Conservation (phyloP, 1,284 basidiomycete genomes). For the Ceratobasidium papillatum region DNA sequence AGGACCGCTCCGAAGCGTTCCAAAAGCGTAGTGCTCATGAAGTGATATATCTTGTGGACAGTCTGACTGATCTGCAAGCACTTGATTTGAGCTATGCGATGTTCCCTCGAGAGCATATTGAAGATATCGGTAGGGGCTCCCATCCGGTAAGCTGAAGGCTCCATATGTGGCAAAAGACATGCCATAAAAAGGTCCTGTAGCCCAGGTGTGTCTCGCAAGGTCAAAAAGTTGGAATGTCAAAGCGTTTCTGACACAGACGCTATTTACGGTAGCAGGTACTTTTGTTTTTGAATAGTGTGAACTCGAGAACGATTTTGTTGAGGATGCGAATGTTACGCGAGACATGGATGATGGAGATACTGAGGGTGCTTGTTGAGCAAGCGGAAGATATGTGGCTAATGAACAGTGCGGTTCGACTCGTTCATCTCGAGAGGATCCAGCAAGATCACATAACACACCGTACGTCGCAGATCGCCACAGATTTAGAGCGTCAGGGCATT, state of each 20-base stretch:
- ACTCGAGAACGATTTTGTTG: slow-evolving; percentile 54
- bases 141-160: slow-evolving; percentile 49
- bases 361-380: not conserved
- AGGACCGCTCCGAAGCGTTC: slow-evolving; percentile 56
- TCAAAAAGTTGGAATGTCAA: slow-evolving; percentile 49
- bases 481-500: slow-evolving; percentile 54
- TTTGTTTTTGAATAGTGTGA: slow-evolving; percentile 53
- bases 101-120: slow-evolving; percentile 54
- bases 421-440: not conserved
- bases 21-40: slow-evolving; percentile 59
- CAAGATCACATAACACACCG: slow-evolving; percentile 46
- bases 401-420: not conserved
- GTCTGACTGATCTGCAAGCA: slow-evolving; percentile 56
- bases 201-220: slow-evolving; percentile 40
- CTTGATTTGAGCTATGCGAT: slow-evolving; percentile 55
- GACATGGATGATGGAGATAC: too few relatives aligned
- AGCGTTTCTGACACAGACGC: slow-evolving; percentile 53
- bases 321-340: slow-evolving; percentile 53
- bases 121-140: slow-evolving; percentile 53
- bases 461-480: slow-evolving; percentile 59
- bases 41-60: slow-evolving; percentile 54
- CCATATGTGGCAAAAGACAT: slow-evolving; percentile 48
- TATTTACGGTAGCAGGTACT: slow-evolving; percentile 48
- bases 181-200: slow-evolving; percentile 38
- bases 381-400: not conserved